phyloP scores from a whole-genome alignment of 2,329 filamentous ascomycete genomes.

The Aspergillus puulaauensis region DNA sequence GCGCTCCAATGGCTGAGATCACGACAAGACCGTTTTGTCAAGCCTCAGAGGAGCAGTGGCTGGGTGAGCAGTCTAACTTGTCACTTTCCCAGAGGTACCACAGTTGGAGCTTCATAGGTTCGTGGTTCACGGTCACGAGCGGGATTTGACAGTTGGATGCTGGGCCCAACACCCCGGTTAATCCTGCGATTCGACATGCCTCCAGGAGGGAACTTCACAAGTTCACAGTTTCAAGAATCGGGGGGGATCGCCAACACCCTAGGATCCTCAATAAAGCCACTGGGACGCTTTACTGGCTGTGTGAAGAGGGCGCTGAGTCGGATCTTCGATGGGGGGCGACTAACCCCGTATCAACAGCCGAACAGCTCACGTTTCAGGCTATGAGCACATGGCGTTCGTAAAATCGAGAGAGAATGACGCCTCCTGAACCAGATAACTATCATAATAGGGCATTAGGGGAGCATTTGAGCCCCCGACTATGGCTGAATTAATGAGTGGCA shows the following conservation, averaged over 20 bases:
- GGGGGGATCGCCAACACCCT: no score
- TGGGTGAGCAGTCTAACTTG: slow-evolving; percentile 10
- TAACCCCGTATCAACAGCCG: neutral
- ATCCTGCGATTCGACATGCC: neutral
- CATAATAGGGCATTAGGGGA: no score
- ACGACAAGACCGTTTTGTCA: slow-evolving; percentile 6
- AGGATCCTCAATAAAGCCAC: no score
- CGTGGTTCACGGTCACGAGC: slow-evolving; percentile 12
- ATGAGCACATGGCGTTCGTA: neutral
- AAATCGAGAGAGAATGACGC: neutral
- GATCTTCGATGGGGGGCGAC: neutral
- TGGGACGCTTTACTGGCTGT: neutral
- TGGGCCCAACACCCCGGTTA: neutral
- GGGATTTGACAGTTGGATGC: slow-evolving; percentile 2
- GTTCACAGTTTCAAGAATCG: neutral
- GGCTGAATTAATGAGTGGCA: neutral
- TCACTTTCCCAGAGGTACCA: slow-evolving; percentile 20
- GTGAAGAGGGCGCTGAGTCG: neutral
- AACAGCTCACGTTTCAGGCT: neutral
- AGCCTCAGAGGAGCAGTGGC: slow-evolving; percentile 3
- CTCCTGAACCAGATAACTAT: neutral
- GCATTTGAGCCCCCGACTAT: neutral
- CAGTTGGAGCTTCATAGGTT: slow-evolving; percentile 15
- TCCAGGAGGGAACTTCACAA: neutral
- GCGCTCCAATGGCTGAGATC: slow-evolving; percentile 2